Conservation (phyloP, 2,329 filamentous ascomycete species). For the Ascochyta koolunga region DNA sequence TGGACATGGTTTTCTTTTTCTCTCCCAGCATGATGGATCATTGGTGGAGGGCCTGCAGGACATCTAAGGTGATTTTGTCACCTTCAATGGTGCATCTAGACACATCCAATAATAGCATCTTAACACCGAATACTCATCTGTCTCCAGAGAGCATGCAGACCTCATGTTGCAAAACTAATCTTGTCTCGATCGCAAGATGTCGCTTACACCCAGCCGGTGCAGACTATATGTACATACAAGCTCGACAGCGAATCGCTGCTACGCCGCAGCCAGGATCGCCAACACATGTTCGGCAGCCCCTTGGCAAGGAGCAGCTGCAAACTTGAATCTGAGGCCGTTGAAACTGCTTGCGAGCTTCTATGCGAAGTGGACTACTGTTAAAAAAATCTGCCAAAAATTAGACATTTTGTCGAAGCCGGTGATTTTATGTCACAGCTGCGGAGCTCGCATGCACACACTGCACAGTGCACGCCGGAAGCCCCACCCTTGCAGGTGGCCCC, state of each 20-base stretch:
- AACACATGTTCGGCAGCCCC: constrained; percentile 14
- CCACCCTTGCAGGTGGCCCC: constrained; percentile 3
- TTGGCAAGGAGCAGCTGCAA: constrained; percentile 1
- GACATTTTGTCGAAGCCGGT: not conserved
- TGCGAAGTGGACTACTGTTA: not conserved
- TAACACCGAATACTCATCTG: constrained; percentile 10
- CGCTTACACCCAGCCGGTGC: not conserved
- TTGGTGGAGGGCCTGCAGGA: not conserved
- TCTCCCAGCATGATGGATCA: not conserved
- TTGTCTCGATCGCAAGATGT: not conserved
- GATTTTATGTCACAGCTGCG: constrained; percentile 8
- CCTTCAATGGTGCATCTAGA: constrained; percentile 8
- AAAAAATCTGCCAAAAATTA: constrained; percentile 3
- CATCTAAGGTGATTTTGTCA: not conserved
- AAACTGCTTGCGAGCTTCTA: not conserved
- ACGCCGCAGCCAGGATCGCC: constrained; percentile 21
- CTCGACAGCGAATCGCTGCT: constrained; percentile 19
- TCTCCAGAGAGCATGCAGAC: not conserved
- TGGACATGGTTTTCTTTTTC: constrained; percentile 22
- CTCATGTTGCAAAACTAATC: too few relatives aligned
- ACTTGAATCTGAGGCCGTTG: not conserved
- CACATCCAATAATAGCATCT: constrained; percentile 14
- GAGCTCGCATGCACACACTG: not conserved
- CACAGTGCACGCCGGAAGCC: constrained; percentile 13
- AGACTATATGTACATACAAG: constrained; percentile 1